Evolutionary conservation across 2,329 filamentous ascomycete species (phyloP), one percentile per base, ranked within the genome.

Genomic region (Teratosphaeria destructans): DNA sequence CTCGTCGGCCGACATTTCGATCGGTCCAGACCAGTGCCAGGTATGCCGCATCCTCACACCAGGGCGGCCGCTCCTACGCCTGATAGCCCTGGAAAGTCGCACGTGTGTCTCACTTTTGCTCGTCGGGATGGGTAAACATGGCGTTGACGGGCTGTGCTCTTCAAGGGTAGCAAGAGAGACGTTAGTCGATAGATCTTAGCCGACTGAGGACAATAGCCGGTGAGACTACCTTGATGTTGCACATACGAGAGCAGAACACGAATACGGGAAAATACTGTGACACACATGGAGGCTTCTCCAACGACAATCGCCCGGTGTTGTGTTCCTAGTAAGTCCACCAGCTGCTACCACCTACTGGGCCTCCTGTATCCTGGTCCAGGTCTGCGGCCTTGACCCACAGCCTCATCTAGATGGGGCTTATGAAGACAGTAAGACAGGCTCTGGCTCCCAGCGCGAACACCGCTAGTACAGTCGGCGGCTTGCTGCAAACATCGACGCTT

Each of bases 1-100:
- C 8, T 11, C 10, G 3, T 39, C 35, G 12, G 12, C 35, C 35
- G 12, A 39, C 35, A 11, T 39, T 11, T 11, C 35, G 35, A 11
- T 39, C 35, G 6, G 14, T 39, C 35, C 35, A 39, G 35, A 39
- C 35, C 35, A 39, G 11, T 2, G 12, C 35, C 11, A 16, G 11
- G 3, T 1, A 11, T 39, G 35, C 35, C 10, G 35, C 35, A 12
- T 39, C 35, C 35, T 12, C 8, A 4, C 12, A 12, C 14, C 5
- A 39, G 14, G 35, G 35, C 14, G 35, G 61, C 60, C 63, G 5
- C 60, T 58, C 6, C 61, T 49, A 26, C 57, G 63, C 11, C 59
- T 61, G 7, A 39, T 65, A 0, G 23, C 23, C 23, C 23, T 23
- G 23, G 23, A 23, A 23, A 23, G 23, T 1, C 23, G 23, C 23